Conservation (phyloP, 1,284 basidiomycete genomes). For the Marasmius oreades region DNA sequence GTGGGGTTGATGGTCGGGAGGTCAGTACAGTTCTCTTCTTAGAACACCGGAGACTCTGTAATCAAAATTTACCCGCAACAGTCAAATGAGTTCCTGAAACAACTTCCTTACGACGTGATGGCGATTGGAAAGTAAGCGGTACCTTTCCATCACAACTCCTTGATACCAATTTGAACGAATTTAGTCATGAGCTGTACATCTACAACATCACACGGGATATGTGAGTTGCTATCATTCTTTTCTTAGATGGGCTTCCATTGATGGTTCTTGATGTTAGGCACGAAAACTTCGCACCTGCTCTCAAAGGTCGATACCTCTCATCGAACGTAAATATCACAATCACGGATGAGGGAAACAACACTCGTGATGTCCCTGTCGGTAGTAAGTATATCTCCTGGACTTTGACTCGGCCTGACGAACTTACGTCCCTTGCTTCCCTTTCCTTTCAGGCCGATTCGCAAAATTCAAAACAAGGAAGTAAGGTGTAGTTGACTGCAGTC, state of each 20-base stretch:
- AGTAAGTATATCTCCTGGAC: constrained; percentile 31
- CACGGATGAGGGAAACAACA: constrained; percentile 27
- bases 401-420: neutral
- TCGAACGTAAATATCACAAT: constrained; percentile 86
- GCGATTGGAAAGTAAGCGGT: constrained; percentile 75
- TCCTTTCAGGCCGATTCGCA: constrained; percentile 47
- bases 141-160: neutral
- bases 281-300: constrained; percentile 66
- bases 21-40: constrained; percentile 31
- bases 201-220: constrained; percentile 77
- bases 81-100: constrained; percentile 69
- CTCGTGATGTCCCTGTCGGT: constrained; percentile 58
- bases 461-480: constrained; percentile 79
- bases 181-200: constrained; percentile 80
- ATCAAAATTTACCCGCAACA: constrained; percentile 23
- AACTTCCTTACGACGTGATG: constrained; percentile 80
- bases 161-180: neutral
- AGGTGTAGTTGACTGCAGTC: neutral
- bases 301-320: constrained; percentile 75
- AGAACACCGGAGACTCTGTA: neutral
- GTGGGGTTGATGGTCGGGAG: constrained; percentile 71
- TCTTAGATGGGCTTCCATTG: neutral
- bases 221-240: constrained; percentile 29
- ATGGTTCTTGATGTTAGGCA: constrained; percentile 41
- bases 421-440: neutral